Evolutionary conservation across 305 asterid species (phyloP).

Genomic region (Fraxinus floribunda): DNA sequence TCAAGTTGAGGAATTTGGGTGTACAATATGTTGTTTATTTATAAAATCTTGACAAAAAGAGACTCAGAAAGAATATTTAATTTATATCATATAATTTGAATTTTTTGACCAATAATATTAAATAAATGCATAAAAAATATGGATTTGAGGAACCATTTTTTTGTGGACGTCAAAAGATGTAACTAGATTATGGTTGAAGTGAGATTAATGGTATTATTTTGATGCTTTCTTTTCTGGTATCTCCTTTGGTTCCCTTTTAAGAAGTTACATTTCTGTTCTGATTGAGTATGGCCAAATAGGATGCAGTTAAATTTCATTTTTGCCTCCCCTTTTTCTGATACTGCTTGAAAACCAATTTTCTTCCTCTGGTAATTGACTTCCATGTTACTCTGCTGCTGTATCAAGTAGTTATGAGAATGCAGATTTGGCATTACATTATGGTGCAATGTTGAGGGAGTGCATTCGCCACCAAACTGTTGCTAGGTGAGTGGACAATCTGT

Average conservation of each 20-base stretch:
- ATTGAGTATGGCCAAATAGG: neutral
- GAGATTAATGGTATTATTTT: neutral
- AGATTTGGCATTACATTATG: slow-evolving; percentile 93
- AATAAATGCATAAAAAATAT: neutral
- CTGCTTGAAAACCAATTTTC: neutral
- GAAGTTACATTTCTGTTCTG: neutral
- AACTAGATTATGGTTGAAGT: neutral
- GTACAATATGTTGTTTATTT: neutral
- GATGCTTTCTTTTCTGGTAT: neutral
- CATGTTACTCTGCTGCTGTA: slow-evolving; percentile 15
- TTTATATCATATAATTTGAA: neutral
- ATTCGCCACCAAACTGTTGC: slow-evolving; percentile 94
- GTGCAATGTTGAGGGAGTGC: slow-evolving; percentile 77
- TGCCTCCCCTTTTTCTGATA: neutral
- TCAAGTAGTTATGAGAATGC: slow-evolving; percentile 64
- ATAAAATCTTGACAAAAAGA: neutral
- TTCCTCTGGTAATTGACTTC: slow-evolving; percentile 14
- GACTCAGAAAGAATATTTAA: neutral
- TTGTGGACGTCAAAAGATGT: neutral
- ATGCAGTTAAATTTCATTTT: neutral
- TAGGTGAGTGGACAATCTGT: slow-evolving; percentile 45
- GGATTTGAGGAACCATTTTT: neutral
- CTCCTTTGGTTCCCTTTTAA: neutral
- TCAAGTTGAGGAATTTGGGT: neutral
- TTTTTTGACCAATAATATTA: neutral